Conservation (phyloP, 371 early-diverging fungal species). For the Basidiobolus heterosporus region DNA sequence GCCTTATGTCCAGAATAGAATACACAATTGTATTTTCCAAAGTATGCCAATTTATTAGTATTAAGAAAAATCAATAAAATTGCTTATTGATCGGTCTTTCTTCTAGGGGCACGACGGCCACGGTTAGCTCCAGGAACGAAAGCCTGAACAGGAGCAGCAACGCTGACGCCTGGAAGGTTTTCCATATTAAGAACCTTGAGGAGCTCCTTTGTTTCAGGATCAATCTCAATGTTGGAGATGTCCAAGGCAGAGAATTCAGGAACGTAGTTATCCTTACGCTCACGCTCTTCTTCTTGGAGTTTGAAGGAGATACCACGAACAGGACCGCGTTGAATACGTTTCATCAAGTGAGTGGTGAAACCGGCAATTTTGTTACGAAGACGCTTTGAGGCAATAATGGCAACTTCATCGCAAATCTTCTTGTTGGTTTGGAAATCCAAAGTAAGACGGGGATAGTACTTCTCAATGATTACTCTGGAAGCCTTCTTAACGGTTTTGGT, state of each 20-base stretch:
- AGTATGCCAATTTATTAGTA: not conserved
- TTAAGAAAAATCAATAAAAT: conserved; percentile 1
- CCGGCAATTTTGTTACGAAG: conserved; percentile 99
- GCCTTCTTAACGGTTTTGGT: conserved; percentile 34
- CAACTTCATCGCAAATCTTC: conserved; percentile 94
- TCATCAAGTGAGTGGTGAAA: conserved; percentile 99
- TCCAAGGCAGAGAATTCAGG: conserved; percentile 98
- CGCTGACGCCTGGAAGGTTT: conserved; percentile 46
- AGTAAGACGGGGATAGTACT: conserved; percentile 98
- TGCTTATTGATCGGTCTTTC: not conserved
- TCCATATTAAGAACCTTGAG: conserved; percentile 92
- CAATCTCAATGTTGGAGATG: conserved; percentile 84
- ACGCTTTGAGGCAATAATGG: conserved; percentile 97
- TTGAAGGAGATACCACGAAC: conserved; percentile 99
- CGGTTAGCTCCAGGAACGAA: not conserved
- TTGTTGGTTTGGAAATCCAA: conserved; percentile 99
- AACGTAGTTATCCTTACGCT: conserved; percentile 99
- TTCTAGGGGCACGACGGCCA: conserved; percentile 5
- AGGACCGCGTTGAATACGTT: conserved; percentile 97
- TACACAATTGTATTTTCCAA: not conserved
- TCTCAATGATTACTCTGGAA: conserved; percentile 98
- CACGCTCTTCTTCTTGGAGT: conserved; percentile 99
- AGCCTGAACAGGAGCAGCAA: not conserved
- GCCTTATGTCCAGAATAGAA: no score
- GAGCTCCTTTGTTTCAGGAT: conserved; percentile 83